These are phyloP conservation scores for Gautieria morchelliformis DNA, from an alignment of 768 basidiomycete genomes.

Conservation along the genomic window DNA sequence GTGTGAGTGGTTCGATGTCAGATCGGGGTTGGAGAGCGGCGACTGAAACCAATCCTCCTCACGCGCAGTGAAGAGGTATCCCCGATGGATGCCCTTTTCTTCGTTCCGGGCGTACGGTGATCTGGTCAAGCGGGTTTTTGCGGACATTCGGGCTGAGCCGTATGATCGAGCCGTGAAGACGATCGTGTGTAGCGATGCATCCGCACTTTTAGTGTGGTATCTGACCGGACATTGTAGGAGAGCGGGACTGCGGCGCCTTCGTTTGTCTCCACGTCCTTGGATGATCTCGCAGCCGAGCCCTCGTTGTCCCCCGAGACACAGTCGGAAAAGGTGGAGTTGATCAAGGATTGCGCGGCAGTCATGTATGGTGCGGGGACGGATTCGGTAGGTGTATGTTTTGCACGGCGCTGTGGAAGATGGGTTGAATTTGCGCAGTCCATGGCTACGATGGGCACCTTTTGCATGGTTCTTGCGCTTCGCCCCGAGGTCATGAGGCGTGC, in stretches of 20 bases:
- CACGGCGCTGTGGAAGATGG: not conserved
- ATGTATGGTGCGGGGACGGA: conserved; percentile 2
- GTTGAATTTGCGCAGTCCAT: not conserved
- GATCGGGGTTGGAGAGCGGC: not conserved
- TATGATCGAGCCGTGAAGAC: not conserved
- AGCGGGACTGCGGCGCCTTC: not conserved
- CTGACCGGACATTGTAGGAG: not conserved
- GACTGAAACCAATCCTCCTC: not conserved
- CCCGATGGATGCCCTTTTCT: conserved; percentile 4
- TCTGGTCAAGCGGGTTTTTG: not conserved
- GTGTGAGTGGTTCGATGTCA: not conserved
- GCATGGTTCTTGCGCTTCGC: not conserved
- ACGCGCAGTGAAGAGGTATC: not conserved
- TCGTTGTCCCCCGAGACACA: not conserved
- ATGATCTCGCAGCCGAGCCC: not conserved
- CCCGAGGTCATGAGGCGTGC: conserved; percentile 11
- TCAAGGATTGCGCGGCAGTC: not conserved
- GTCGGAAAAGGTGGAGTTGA: not conserved
- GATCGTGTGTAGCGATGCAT: not conserved
- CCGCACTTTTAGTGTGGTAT: not conserved
- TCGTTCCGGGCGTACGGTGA: not conserved
- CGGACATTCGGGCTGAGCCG: not conserved
- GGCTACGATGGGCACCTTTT: conserved; percentile 2
- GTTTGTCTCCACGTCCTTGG: conserved; percentile 3
- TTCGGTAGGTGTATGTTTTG: not conserved